Evolutionary conservation across 306 rosid species (phyloP), one percentile per base, ranked within the genome.

Genomic region (Trifolium fragiferum): DNA sequence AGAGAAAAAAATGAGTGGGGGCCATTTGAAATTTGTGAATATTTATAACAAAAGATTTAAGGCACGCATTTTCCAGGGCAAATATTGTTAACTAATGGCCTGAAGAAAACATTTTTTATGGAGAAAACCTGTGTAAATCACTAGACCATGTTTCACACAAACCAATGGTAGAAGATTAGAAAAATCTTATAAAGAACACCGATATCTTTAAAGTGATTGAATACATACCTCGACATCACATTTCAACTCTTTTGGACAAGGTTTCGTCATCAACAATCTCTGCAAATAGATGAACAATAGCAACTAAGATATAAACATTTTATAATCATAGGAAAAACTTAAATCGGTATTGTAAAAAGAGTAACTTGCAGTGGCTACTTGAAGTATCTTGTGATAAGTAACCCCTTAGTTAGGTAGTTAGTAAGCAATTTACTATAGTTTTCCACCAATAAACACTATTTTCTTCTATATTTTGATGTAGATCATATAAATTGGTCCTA

Each of bases 171-270:
- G 37, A 44, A 50, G 57, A 59, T 69, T 13, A 47, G 25, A 13
- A 47, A 27, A 46, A 73, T 8, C 30, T 14, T 18, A 66, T n/a
- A 40, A 74, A 41, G 61, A 35, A 53, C 49, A 20, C 40, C 0
- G 0, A 16, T 27, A 61, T 67, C 23, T 53, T 68, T 21, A 10
- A 63, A 71, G 53, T 66, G 72, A 46, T 18, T 11, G 78, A 50
- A 76, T 14, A 60, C 80, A 59, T 85, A 95, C 99, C 98, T 92
- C 98, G 74, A 92, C 99, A 62, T 95, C 96, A 68, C 99, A 95
- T 83, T 87, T 92, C 90, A 95, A 87, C 78, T 95, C 98, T 75
- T 95, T 95, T 15, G 93, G 91, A 81, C 99, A 95, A 72, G 98
- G 97, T 82, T 92, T 95, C 73, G 90, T 93, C 96, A 89, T 89